Percentiles rank a stretch among this genome's conserved stretches.
phyloP scores from a whole-genome alignment of 352 stramenopile species.

The Pythium scleroteichum region DNA sequence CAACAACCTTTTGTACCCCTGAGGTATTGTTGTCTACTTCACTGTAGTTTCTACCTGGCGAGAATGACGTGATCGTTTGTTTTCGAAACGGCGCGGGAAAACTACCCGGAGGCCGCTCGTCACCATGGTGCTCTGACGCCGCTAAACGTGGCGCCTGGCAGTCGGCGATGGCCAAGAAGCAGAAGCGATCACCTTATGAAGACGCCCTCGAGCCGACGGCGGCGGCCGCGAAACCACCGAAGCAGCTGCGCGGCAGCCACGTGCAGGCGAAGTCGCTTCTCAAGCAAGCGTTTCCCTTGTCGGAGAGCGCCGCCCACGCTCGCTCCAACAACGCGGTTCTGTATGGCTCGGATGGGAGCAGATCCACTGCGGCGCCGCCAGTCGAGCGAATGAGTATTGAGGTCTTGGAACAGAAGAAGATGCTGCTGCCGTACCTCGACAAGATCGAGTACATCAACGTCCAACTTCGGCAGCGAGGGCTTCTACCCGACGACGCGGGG shows the following conservation, averaged over 20 bases:
- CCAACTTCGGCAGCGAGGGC: conserved; percentile 59
- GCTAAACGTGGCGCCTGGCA: background rate
- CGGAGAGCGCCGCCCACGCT: background rate
- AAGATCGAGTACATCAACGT: conserved; percentile 90
- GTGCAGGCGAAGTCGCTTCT: background rate
- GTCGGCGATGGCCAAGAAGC: conserved; percentile 20
- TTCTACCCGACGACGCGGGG: conserved; percentile 41
- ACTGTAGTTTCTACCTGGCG: no score
- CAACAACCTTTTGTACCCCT: no score
- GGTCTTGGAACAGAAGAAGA: conserved; percentile 74
- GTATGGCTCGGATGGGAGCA: background rate
- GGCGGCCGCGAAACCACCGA: conserved; percentile 4
- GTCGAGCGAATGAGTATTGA: conserved; percentile 52
- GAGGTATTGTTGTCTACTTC: no score
- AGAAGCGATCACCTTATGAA: conserved; percentile 26
- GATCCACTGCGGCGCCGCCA: background rate
- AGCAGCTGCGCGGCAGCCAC: conserved; percentile 7
- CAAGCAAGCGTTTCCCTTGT: no score
- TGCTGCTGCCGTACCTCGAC: conserved; percentile 80
- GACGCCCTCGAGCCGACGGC: background rate
- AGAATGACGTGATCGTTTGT: no score
- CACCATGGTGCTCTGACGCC: background rate
- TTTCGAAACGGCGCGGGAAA: background rate
- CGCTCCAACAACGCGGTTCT: conserved; percentile 7
- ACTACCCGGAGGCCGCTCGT: no score